Conservation (phyloP, 306 rosid species). For the Cucurbita argyrosperma region DNA sequence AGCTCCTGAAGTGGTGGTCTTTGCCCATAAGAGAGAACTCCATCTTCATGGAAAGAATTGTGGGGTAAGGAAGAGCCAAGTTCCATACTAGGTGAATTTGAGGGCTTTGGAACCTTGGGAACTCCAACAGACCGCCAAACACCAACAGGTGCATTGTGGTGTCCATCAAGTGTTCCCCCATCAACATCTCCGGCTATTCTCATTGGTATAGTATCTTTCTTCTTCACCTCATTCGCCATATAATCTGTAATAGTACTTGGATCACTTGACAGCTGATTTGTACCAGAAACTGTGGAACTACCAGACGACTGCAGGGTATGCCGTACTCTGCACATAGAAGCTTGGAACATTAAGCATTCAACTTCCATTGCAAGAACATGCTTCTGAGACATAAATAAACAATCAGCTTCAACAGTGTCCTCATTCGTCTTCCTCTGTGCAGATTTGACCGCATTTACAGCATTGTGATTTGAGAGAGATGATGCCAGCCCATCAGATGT, state of each 20-base stretch:
- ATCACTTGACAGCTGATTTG: conserved; percentile 54
- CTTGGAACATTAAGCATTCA: conserved; percentile 68
- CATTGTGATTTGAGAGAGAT: conserved; percentile 36
- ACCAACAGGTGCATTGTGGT: conserved; percentile 78
- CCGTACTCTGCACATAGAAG: conserved; percentile 78
- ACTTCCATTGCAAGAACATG: conserved; percentile 77
- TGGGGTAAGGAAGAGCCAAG: conserved; percentile 65
- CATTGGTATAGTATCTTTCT: conserved; percentile 70
- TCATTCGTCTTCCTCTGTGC: conserved; percentile 41
- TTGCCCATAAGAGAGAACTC: conserved; percentile 76
- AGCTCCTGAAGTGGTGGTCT: conserved; percentile 94
- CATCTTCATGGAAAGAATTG: conserved; percentile 68
- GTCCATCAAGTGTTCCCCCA: conserved; percentile 82
- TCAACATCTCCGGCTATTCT: conserved; percentile 93
- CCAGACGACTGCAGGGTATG: conserved; percentile 58
- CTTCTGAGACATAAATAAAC: conserved; percentile 40
- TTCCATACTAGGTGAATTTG: conserved; percentile 63
- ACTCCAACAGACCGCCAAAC: conserved; percentile 89
- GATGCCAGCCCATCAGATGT: conserved; percentile 37
- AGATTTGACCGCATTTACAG: conserved; percentile 43
- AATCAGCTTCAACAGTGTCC: conserved; percentile 43
- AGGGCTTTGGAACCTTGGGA: conserved; percentile 58
- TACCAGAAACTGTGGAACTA: conserved; percentile 37
- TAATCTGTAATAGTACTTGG: conserved; percentile 50
- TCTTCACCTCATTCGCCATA: conserved; percentile 55